These are phyloP conservation scores for Hypoxylon sp. DNA, from an alignment of 2,329 filamentous ascomycete species.

Conservation along the genomic window DNA sequence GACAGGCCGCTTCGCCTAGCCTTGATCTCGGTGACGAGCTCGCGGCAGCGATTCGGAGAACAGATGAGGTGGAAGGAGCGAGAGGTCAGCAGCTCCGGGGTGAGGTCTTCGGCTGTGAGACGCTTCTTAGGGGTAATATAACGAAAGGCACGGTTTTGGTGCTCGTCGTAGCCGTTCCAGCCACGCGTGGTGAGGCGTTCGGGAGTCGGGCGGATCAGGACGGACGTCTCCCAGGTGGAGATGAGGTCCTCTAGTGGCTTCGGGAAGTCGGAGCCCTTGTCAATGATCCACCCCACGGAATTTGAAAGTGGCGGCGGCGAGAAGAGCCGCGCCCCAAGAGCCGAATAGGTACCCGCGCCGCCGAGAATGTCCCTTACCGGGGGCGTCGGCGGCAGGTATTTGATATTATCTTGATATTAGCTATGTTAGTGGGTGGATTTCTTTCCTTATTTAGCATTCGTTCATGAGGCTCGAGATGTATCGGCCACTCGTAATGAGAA, in stretches of 20 bases:
- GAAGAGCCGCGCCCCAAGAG: constrained; percentile 89
- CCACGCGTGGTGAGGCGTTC: constrained; percentile 85
- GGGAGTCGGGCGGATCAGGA: constrained; percentile 75
- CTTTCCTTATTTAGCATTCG: not conserved
- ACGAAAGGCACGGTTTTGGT: constrained; percentile 81
- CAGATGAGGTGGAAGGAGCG: constrained; percentile 91
- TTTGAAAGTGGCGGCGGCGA: constrained; percentile 77
- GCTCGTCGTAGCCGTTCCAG: constrained; percentile 89
- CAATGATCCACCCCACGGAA: constrained; percentile 89
- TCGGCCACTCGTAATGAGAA: not conserved
- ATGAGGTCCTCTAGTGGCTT: constrained; percentile 73
- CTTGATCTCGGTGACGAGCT: constrained; percentile 80
- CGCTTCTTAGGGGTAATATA: constrained; percentile 91
- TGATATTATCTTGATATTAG: constrained; percentile 82
- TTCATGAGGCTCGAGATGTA: constrained; percentile 1
- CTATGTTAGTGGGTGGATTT: constrained; percentile 41
- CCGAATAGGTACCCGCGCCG: constrained; percentile 88
- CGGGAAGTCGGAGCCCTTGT: constrained; percentile 91
- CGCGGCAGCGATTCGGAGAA: constrained; percentile 80
- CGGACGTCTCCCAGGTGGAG: constrained; percentile 81
- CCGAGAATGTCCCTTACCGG: constrained; percentile 84
- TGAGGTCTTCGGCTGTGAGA: constrained; percentile 80
- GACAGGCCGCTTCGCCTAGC: constrained; percentile 64
- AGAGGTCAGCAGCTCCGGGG: constrained; percentile 75
- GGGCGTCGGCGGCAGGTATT: constrained; percentile 79